phyloP scores from a whole-genome alignment of 139 green algal species.

The Chlorokybus atmophyticus region DNA sequence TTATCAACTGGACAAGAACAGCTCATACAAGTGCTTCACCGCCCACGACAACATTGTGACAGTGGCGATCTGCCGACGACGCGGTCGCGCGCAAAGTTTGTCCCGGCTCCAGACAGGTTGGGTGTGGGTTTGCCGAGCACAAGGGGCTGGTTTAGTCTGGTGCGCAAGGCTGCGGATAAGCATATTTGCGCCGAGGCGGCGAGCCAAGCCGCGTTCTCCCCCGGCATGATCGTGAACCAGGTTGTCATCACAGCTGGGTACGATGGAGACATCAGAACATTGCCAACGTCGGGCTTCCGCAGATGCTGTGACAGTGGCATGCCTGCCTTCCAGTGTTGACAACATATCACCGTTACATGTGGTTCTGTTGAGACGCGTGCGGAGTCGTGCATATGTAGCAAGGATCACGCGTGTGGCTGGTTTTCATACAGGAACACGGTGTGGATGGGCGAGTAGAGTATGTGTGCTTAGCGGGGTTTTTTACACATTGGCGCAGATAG shows the following conservation, averaged over 20 bases:
- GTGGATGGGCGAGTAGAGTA: too few relatives aligned
- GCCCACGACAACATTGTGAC: conserved; percentile 46
- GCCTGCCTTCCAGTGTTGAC: too few relatives aligned
- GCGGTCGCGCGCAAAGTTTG: conserved; percentile 44
- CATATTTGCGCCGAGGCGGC: not conserved
- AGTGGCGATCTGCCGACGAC: conserved; percentile 42
- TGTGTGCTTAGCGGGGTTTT: too few relatives aligned
- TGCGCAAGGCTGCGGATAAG: not conserved
- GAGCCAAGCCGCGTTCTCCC: conserved; percentile 6
- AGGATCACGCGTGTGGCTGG: too few relatives aligned
- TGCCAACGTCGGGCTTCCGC: conserved; percentile 30
- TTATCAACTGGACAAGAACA: conserved; percentile 45
- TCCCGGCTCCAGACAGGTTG: too few relatives aligned
- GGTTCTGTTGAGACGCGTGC: too few relatives aligned
- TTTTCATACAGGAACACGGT: too few relatives aligned
- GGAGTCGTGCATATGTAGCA: too few relatives aligned
- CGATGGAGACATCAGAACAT: conserved; percentile 39
- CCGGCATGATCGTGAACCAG: conserved; percentile 9
- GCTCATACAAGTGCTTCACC: conserved; percentile 46
- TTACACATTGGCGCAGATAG: too few relatives aligned
- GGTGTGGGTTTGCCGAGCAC: not conserved
- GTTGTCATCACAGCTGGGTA: conserved; percentile 42
- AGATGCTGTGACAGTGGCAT: too few relatives aligned
- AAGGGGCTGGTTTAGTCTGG: not conserved
- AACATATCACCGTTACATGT: too few relatives aligned